Base-by-base conservation (phyloP, 2,329 filamentous ascomycete species). In the Claviceps cyperi region DNA sequence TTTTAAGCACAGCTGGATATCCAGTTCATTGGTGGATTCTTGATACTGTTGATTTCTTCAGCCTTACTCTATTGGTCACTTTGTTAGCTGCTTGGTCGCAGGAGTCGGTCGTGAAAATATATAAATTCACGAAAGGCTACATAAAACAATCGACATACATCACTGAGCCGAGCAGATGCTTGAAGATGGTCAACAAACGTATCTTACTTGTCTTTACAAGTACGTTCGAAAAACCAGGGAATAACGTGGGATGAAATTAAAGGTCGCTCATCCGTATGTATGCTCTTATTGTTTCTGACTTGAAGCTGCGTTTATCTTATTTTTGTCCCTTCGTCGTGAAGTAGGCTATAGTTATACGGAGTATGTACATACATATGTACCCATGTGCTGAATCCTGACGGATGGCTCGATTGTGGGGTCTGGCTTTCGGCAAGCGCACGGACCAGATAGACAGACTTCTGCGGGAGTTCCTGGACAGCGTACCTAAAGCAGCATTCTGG, bases 11-110 rank as follows among this genome's bases (percentile, higher is more conserved):
- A 17, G 48, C 37, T 37, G 11, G 45, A 46, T 28, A 28, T n/a
- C 40, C 37, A 36, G 38, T 43, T 46, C 17, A 47, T 46, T 75
- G 55, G 94, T 92, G 67, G 92, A 88, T 61, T 94, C 88, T 53
- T 83, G 87, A 36, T 36, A 50, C 77, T 76, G 57, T 87, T 68
- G 94, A 95, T 44, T 24, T 43, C 44, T 45, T 47, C n/a, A 15
- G 44, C 22, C 2, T 45, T 14, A 15, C 19, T 19, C 24, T 15
- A 19, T 50, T n/a, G 35, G 7, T 41, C 7, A 21, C 21, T 22
- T 14, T 19, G 35, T 19, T 14, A 36, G 41, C 37, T 32, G 43
- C 43, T 46, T 37, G 19, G 24, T 21, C 39, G 43, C 36, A 21
- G 21, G 43, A 28, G 48, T 50, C 35, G 21, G 24, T 22, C 15